A percentile compares a stretch with the other conserved stretches of the same genome.
These are phyloP conservation scores for Trichoderma atroviride DNA, from an alignment of 2,329 filamentous ascomycete species.

Conservation along the genomic window DNA sequence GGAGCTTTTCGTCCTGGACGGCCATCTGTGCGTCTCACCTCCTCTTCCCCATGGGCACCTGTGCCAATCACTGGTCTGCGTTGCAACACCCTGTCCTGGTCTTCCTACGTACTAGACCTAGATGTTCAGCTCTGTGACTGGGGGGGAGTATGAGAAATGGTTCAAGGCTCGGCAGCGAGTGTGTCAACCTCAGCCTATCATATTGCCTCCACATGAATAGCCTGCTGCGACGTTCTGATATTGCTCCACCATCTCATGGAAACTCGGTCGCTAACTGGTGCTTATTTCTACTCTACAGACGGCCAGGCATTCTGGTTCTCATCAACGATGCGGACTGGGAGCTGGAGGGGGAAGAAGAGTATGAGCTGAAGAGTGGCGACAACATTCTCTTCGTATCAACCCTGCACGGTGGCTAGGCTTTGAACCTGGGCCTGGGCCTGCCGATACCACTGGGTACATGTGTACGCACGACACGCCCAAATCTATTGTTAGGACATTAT, in stretches of 20 bases:
- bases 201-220: not conserved
- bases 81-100: conserved; percentile 16
- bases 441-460: not conserved
- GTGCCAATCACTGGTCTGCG: not conserved
- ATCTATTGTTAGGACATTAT: not conserved
- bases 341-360: conserved; percentile 89
- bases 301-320: conserved; percentile 91
- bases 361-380: conserved; percentile 79
- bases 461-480: conserved; percentile 6
- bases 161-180: not conserved
- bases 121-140: not conserved
- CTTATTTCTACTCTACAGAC: conserved; percentile 54
- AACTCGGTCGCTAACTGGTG: conserved; percentile 3
- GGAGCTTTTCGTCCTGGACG: conserved; percentile 87
- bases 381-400: conserved; percentile 96
- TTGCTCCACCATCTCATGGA: not conserved
- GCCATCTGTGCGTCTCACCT: conserved; percentile 72
- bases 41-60: conserved; percentile 3
- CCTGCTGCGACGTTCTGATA: not conserved
- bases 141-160: not conserved
- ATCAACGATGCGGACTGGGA: conserved; percentile 99
- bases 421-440: not conserved
- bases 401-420: conserved; percentile 78
- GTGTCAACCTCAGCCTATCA: conserved; percentile 1
- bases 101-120: not conserved